Evolutionary conservation across 2,329 filamentous ascomycete genomes (phyloP), one percentile per base, ranked within the genome.

Genomic region (Colletotrichum agaves): DNA sequence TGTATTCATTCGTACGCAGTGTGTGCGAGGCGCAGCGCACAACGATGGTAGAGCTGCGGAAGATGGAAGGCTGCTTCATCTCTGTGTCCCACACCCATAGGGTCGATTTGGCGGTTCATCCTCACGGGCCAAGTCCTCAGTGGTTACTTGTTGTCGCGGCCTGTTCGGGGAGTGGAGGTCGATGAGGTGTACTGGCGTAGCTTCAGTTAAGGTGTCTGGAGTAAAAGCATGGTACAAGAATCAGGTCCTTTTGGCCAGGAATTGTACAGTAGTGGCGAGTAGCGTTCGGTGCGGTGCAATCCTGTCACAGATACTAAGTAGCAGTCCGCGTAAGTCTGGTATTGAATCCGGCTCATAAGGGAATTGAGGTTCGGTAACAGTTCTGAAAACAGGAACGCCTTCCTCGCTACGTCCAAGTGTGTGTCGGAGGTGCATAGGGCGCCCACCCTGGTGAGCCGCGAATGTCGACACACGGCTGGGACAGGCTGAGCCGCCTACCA

Each of bases 161-260:
- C 37, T 49, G 44, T 41, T 63, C 35, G 37, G 50, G 17, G 49
- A 52, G 35, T 52, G 35, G 49, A 66, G 23, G 59, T 63, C 27
- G 50, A 50, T 61, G 47, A 55, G 61, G 39, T 61, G 41, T 62
- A 44, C 62, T 39, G 43, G 63, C 41, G 44, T 35, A 56, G 63
- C 63, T 56, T 63, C 63, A 56, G 44, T 44, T 23, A 50, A 44
- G 50, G 35, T 63, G 13, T 56, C 58, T 56, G 49, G 41, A 52
- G 31, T 37, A 49, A 27, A 5, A 12, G 58, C 49, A 35, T 58
- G 8, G 15, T 43, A 39, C 21, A 11, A 35, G 33, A 12, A 23
- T 4, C 33, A 35, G 33, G 13, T 23, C 43, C 61, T 58, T n/a
- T 27, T 27, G 19, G 41, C 46, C 17, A 47, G 37, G 13, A 21